Percentiles rank a stretch among this genome's conserved stretches.
phyloP scores from a whole-genome alignment of 371 early-diverging fungal species.

The Mucor mucedo region DNA sequence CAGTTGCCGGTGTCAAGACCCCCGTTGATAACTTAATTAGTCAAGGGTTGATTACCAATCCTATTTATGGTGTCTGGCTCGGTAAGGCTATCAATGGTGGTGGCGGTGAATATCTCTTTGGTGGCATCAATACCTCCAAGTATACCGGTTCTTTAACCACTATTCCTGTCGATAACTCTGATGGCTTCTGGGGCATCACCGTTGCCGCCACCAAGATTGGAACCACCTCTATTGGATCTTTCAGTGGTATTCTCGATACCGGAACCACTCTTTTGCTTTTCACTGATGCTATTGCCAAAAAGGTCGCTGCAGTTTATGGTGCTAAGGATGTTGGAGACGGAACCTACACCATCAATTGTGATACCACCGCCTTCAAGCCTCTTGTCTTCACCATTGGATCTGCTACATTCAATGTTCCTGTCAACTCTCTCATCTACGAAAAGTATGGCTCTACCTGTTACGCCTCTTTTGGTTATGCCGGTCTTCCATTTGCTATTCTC shows the following conservation, averaged over 20 bases:
- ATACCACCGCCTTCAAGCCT: constrained; percentile 23
- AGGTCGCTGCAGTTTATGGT: constrained; percentile 25
- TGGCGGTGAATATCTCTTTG: constrained; percentile 52
- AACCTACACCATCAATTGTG: constrained; percentile 25
- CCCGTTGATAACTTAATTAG: constrained; percentile 47
- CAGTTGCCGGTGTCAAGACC: constrained; percentile 35
- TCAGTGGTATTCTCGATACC: constrained; percentile 61
- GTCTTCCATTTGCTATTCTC: constrained; percentile 38
- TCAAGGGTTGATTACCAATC: constrained; percentile 40
- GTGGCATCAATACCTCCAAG: constrained; percentile 48
- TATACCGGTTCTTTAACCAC: constrained; percentile 54
- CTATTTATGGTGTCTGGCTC: constrained; percentile 38
- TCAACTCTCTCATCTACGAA: constrained; percentile 21
- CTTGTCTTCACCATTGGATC: constrained; percentile 25
- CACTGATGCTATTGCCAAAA: constrained; percentile 40
- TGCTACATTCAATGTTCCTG: constrained; percentile 24
- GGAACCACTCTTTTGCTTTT: constrained; percentile 66
- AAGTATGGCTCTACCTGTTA: constrained; percentile 18
- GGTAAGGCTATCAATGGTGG: constrained; percentile 37
- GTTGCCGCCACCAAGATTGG: constrained; percentile 36
- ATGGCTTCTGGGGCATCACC: constrained; percentile 53
- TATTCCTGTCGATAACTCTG: constrained; percentile 50
- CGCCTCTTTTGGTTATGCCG: constrained; percentile 29
- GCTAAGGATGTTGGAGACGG: constrained; percentile 31
- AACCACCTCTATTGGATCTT: constrained; percentile 10